Evolutionary conservation across 2,329 filamentous ascomycete genomes (phyloP), one percentile per base, ranked within the genome.

Genomic region (Chalaropsis thielavioides): DNA sequence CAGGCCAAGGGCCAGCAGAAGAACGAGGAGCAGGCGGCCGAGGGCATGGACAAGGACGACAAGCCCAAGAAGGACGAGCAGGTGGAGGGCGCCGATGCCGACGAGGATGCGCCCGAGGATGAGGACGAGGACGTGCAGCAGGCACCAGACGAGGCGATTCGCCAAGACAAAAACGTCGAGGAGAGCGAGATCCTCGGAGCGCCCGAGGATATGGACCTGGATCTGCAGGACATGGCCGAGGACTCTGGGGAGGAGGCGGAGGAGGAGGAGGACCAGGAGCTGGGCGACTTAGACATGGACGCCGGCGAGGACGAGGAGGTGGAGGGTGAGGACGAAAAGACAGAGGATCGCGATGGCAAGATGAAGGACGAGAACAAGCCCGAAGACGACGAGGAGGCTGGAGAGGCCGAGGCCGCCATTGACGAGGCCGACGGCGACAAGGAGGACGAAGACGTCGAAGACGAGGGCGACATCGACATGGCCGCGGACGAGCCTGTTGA

Each of bases 141-240:
- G 61, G 76, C 77, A 4, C 79, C 81, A 67, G 81, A 84, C 38
- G 81, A 85, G 68, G 73, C 80, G 59, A 83, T 83, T 69, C 77
- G 77, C 59, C 83, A 86, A 70, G 83, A 92, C 67, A 87, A 90
- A 62, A 87, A 92, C 70, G 83, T 89, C 1, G 83, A 92, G 69
- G 87, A 96, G 72, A 86, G 90, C 70, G 86, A 95, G 67, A 85
- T 87, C 1, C 78, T 96, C 67, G 90, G 92, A 58, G 78, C 96
- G 24, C 91, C 91, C 0, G 91, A 96, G 51, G 90, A 96, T 69
- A 87, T 96, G 80, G 86, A 95, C 66, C 81, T 96, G 73, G 84
- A 92, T 68, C 81, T 94, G 64, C 87, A 92, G 68, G 87, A 89
- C 35, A 81, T 83, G 40, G 81, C 82, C 3, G 62, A 64, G 8